Percentiles rank a stretch among this genome's conserved stretches.
Evolutionary conservation across 352 stramenopile genomes (phyloP).

Genomic region (Pythium volutum): DNA sequence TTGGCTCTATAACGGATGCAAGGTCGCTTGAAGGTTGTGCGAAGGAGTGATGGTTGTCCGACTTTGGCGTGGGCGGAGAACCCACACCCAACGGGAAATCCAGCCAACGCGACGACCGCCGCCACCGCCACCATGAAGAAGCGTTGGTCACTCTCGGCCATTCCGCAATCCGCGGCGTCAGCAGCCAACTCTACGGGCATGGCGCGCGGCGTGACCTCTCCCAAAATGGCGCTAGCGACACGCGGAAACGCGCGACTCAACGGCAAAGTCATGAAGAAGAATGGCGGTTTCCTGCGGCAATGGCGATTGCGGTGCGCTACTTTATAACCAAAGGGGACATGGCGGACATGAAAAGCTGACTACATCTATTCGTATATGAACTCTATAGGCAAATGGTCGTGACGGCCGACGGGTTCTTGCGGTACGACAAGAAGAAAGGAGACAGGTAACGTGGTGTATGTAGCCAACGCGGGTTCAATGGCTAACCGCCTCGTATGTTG

Average conservation of each 20-base stretch:
- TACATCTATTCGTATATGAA: conserved; percentile 5
- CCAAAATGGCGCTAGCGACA: not conserved
- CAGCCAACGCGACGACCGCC: not conserved
- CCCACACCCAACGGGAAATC: conserved; percentile 5
- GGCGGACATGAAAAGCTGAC: not conserved
- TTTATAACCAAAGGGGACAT: not conserved
- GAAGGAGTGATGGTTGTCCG: conserved; percentile 16
- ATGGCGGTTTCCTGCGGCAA: conserved; percentile 57
- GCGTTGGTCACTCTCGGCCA: conserved; percentile 21
- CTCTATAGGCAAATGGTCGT: conserved; percentile 28
- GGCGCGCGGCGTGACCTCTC: not conserved
- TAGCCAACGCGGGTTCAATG: not conserved
- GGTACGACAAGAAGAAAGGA: conserved; percentile 68
- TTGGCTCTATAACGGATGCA: not conserved
- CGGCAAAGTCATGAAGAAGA: conserved; percentile 61
- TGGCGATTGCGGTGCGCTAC: conserved; percentile 51
- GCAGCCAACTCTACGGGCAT: not conserved
- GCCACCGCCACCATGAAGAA: conserved; percentile 49
- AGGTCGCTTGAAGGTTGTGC: conserved; percentile 16
- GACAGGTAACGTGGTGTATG: conserved; percentile 28
- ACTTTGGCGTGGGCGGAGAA: not conserved
- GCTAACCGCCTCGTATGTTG: not conserved
- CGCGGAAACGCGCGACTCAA: conserved; percentile 19
- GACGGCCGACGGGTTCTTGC: conserved; percentile 59
- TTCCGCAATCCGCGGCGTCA: conserved; percentile 13